Conservation (phyloP, 2,329 filamentous ascomycete species). For the Aspergillus sp. region DNA sequence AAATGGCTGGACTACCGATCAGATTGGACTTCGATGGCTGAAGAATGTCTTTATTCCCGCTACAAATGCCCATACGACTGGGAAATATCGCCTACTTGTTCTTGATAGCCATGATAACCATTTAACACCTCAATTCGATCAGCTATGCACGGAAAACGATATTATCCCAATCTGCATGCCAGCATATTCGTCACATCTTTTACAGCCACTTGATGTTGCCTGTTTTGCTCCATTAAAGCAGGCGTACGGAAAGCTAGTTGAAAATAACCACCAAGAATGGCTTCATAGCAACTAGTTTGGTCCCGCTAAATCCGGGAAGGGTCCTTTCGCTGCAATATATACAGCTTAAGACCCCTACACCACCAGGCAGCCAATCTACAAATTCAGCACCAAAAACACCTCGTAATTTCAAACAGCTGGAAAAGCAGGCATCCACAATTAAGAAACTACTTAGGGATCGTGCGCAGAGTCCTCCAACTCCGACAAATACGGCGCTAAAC, state of each 20-base stretch:
- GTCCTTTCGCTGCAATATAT: neutral
- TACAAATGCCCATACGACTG: slow-evolving; percentile 9
- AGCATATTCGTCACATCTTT: slow-evolving; percentile 26
- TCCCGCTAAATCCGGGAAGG: neutral
- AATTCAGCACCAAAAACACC: slow-evolving; percentile 1
- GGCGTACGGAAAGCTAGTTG: slow-evolving; percentile 15
- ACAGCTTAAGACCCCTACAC: neutral
- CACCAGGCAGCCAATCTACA: neutral
- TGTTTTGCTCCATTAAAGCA: slow-evolving; percentile 23
- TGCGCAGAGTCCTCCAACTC: neutral
- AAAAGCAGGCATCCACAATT: neutral
- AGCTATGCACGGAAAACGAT: slow-evolving; percentile 25
- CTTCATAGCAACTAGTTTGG: neutral
- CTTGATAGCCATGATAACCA: neutral
- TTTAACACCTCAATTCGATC: slow-evolving; percentile 24
- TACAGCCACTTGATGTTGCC: slow-evolving; percentile 32
- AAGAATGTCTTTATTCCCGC: slow-evolving; percentile 25
- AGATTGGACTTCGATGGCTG: slow-evolving; percentile 26
- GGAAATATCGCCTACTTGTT: neutral
- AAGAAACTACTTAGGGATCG: neutral
- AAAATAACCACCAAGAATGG: neutral
- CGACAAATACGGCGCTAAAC: neutral
- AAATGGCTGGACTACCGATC: slow-evolving; percentile 29
- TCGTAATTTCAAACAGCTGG: neutral
- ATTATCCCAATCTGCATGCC: slow-evolving; percentile 32